A percentile compares a stretch with the other conserved stretches of the same genome.
Evolutionary conservation across 495 filamentous ascomycete species (phyloP).

Genomic region (Bryoglossum gracile): DNA sequence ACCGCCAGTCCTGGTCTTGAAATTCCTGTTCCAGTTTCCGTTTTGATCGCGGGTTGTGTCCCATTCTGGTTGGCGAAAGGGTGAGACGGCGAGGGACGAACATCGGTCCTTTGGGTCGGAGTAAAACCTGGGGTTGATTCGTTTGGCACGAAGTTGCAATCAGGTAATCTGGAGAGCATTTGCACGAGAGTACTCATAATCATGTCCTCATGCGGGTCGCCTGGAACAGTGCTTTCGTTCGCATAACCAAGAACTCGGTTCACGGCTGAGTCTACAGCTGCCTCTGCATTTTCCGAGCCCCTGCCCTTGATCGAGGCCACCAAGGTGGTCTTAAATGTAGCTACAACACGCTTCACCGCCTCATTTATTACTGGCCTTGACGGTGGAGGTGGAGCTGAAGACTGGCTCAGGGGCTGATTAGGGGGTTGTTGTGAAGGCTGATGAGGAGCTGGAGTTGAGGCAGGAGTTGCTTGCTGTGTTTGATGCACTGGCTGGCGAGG

Average conservation of each 20-base stretch:
- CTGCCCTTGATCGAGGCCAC: constrained; percentile 7
- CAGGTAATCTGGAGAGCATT: constrained; percentile 18
- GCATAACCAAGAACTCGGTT: constrained; percentile 18
- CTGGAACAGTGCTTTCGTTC: constrained; percentile 9
- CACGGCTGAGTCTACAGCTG: constrained; percentile 20
- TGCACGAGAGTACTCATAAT: constrained; percentile 19
- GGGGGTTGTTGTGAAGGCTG: background rate
- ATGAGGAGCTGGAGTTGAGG: background rate
- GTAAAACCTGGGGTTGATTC: background rate
- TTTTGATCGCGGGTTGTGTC: constrained; percentile 8
- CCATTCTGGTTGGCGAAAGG: constrained; percentile 14
- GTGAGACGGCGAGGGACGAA: constrained; percentile 1
- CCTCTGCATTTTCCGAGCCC: constrained; percentile 10
- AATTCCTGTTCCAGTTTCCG: background rate
- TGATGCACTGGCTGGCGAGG: constrained; percentile 2
- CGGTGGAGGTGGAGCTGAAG: background rate
- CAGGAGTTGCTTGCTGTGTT: constrained; percentile 5
- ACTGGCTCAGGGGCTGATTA: background rate
- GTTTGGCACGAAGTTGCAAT: background rate
- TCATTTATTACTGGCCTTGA: no score
- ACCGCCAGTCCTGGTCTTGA: constrained; percentile 11
- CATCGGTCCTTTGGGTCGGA: background rate
- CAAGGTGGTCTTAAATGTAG: constrained; percentile 18
- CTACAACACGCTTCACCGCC: constrained; percentile 2
- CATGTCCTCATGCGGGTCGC: constrained; percentile 12